A percentile compares a stretch with the other conserved stretches of the same genome.
phyloP scores from a whole-genome alignment of 768 basidiomycete genomes.

The Pholiota conissans region DNA sequence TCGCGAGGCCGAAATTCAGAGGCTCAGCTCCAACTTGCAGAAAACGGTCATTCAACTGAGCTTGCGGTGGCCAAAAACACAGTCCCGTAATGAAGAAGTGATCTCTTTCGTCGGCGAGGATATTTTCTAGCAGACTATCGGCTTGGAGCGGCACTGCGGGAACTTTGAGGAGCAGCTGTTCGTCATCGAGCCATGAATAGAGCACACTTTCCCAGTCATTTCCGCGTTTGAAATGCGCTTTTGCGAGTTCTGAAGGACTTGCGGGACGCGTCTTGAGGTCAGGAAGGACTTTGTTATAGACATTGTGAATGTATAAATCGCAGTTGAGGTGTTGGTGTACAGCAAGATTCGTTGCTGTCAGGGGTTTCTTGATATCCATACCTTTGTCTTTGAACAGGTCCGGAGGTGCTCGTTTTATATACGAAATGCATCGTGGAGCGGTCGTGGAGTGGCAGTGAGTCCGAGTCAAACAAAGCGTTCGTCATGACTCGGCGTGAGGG shows the following conservation, averaged over 20 bases:
- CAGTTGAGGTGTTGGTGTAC: conserved; percentile 46
- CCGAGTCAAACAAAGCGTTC: not conserved
- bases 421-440: not conserved
- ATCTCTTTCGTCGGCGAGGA: conserved; percentile 40
- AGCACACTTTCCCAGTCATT: conserved; percentile 44
- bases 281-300: conserved; percentile 29
- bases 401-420: not conserved
- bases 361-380: conserved; percentile 30
- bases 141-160: conserved; percentile 35
- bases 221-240: conserved; percentile 44
- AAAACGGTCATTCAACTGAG: conserved; percentile 33
- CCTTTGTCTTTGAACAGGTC: conserved; percentile 2
- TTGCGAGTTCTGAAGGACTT: conserved; percentile 29
- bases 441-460: conserved; percentile 1
- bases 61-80: conserved; percentile 41
- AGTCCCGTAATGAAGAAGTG: conserved; percentile 48
- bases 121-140: conserved; percentile 36
- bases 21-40: conserved; percentile 27
- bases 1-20: conserved; percentile 44
- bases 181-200: conserved; percentile 40
- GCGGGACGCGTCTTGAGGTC: conserved; percentile 1
- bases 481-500: not conserved
- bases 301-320: conserved; percentile 46
- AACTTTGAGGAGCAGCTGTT: conserved; percentile 40
- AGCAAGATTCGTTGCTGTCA: conserved; percentile 51